Evolutionary conservation across 768 basidiomycete species (phyloP).

Genomic region (Chalciporus piperatus): DNA sequence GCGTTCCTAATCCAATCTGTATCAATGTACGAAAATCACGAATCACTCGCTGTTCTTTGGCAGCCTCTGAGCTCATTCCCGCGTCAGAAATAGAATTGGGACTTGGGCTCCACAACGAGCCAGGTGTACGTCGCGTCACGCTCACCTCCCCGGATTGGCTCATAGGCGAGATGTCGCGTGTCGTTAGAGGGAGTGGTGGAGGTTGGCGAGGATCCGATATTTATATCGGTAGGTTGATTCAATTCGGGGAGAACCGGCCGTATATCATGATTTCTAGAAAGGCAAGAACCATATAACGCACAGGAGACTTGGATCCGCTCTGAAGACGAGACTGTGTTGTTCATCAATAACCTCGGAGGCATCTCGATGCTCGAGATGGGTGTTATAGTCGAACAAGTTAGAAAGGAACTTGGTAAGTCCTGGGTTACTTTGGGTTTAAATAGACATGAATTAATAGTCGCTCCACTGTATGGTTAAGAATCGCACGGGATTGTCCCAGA

Average conservation of each 20-base stretch:
- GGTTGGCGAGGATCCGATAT: conserved; percentile 14
- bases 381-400: conserved; percentile 44
- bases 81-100: too few relatives aligned
- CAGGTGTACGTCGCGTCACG: conserved; percentile 31
- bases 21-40: too few relatives aligned
- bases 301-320: conserved; percentile 16
- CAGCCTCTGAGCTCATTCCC: too few relatives aligned
- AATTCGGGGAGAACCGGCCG: neutral
- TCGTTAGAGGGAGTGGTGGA: conserved; percentile 16
- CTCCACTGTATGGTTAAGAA: conserved; percentile 17
- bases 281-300: conserved; percentile 1
- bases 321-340: conserved; percentile 38
- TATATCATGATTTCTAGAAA: neutral
- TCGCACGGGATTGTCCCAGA: conserved; percentile 32
- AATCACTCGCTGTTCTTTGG: too few relatives aligned
- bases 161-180: conserved; percentile 27
- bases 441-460: neutral
- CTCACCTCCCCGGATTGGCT: conserved; percentile 26
- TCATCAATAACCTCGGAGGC: conserved; percentile 57
- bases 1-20: too few relatives aligned
- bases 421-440: neutral
- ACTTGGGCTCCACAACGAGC: conserved; percentile 57
- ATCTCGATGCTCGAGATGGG: conserved; percentile 51
- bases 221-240: conserved; percentile 1
- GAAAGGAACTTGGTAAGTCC: conserved; percentile 41